Percentiles rank a stretch among this genome's conserved stretches.
Conservation (phyloP, 2,329 filamentous ascomycete species). For the Fusarium tanahbumbuense region DNA sequence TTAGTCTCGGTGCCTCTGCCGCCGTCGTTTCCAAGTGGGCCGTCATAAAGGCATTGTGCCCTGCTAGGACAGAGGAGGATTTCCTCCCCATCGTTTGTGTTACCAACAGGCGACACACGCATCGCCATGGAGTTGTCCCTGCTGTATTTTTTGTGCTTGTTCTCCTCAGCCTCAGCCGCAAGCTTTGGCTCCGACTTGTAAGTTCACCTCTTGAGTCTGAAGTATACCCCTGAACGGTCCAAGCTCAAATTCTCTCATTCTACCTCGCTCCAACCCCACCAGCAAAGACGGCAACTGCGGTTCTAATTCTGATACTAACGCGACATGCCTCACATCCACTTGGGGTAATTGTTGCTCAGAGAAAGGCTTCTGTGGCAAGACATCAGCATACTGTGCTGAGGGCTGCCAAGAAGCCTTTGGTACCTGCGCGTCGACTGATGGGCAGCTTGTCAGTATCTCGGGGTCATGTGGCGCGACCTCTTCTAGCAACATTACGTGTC, state of each 20-base stretch:
- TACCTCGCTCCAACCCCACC: constrained; percentile 11
- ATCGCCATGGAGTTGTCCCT: constrained; percentile 7
- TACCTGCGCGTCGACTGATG: neutral
- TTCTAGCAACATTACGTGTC: constrained; percentile 1
- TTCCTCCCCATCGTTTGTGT: constrained; percentile 5
- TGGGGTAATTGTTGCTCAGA: constrained; percentile 19
- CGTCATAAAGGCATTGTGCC: constrained; percentile 20
- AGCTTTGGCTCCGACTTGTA: neutral
- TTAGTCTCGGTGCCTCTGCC: neutral
- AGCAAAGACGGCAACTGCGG: constrained; percentile 22
- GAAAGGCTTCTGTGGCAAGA: constrained; percentile 20
- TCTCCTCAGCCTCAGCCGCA: neutral
- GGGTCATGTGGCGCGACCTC: constrained; percentile 5
- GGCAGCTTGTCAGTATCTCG: constrained; percentile 9
- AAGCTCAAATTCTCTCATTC: constrained; percentile 9
- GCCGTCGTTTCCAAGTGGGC: neutral
- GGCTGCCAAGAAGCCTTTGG: constrained; percentile 14
- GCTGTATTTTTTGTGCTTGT: neutral
- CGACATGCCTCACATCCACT: constrained; percentile 22
- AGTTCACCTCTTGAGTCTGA: neutral
- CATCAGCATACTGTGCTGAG: constrained; percentile 13
- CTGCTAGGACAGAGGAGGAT: neutral
- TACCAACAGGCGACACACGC: neutral
- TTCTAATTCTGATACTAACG: constrained; percentile 18
- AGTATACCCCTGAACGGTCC: neutral